Percentiles rank a stretch among this genome's conserved stretches.
phyloP scores from a whole-genome alignment of 164 flowering plant genomes.

The Hamamelis virginiana region DNA sequence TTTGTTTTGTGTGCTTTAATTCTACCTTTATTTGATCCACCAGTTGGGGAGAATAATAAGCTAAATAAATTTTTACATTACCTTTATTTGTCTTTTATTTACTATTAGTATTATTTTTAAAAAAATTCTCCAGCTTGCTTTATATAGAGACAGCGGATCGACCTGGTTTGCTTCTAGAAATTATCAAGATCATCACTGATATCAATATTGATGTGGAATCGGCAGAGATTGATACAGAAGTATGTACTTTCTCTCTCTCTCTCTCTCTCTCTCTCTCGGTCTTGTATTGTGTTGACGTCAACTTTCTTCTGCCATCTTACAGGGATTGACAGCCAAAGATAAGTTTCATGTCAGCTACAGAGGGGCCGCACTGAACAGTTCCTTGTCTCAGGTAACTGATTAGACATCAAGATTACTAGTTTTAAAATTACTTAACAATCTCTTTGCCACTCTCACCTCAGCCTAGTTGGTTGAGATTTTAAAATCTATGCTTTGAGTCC shows the following conservation, averaged over 20 bases:
- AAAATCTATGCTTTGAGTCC: too few species aligned
- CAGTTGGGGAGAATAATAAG: background rate
- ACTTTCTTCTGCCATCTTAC: background rate
- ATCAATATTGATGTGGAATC: slow-evolving; percentile 83
- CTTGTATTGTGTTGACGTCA: background rate
- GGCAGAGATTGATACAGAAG: slow-evolving; percentile 96
- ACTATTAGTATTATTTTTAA: slow-evolving; percentile 2
- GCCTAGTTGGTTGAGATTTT: too few species aligned
- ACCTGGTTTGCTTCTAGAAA: slow-evolving; percentile 79
- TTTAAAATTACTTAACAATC: too few species aligned
- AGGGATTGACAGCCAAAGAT: slow-evolving; percentile 71
- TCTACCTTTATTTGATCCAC: too few species aligned
- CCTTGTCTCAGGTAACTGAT: slow-evolving; percentile 71
- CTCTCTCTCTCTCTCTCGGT: background rate
- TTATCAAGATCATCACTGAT: slow-evolving; percentile 77
- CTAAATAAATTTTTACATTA: background rate
- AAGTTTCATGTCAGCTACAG: slow-evolving; percentile 88
- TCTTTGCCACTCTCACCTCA: too few species aligned
- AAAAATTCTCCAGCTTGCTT: slow-evolving; percentile 59
- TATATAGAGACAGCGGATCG: slow-evolving; percentile 94
- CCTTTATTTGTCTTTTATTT: background rate
- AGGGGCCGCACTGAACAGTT: slow-evolving; percentile 70
- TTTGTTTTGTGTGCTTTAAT: background rate
- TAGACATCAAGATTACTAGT: too few species aligned
- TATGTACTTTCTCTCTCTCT: slow-evolving; percentile 24